Evolutionary conservation across 441 rosid species (phyloP), one percentile per base, ranked within the genome.

Genomic region (Pelargonium hybrid): DNA sequence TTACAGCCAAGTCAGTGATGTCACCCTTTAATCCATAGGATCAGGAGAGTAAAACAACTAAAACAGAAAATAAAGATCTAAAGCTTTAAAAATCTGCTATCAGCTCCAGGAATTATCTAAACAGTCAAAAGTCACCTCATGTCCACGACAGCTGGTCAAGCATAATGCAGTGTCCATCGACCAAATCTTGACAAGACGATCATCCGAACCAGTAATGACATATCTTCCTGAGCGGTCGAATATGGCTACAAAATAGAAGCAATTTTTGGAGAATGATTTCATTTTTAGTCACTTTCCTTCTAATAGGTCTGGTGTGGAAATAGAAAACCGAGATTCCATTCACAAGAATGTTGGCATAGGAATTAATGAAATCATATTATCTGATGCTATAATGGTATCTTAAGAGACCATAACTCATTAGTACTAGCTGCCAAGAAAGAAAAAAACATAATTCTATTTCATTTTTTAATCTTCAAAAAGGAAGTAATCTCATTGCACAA

Each of bases 101-200:
- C 41, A 66, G 39, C 10, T 65, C 68, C 17, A 73, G 69, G 57
- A 79, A 65, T 71, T 69, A 66, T 74, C 65, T 31, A 76, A 66
- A 77, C 65, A 61, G 77, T 61, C 73, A 68, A 65, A 73, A 89
- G 93, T 79, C 82, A 93, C 99, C 83, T 93, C 99, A 81, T 96
- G 99, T 66, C 99, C 99, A 73, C 98, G 97, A 76, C 99, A 96
- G 84, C 97, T 91, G 72, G 98, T 95, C 84, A 96, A 83, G 83
- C 98, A 96, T 83, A 91, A 90, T 73, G 99, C 99, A 82, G 97
- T 90, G 74, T 96, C 99, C 99, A 93, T 91, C 37, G 99, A 93
- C 99, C 99, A 96, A 72, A 96, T 84, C 85, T 96, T 96, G 70
- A 96, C 99, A 76, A 96, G 97, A 67, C 99, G 98, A 68, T 96